Evolutionary conservation across 164 flowering plant species (phyloP), one percentile per base, ranked within the genome.

Genomic region (Vitis riparia): DNA sequence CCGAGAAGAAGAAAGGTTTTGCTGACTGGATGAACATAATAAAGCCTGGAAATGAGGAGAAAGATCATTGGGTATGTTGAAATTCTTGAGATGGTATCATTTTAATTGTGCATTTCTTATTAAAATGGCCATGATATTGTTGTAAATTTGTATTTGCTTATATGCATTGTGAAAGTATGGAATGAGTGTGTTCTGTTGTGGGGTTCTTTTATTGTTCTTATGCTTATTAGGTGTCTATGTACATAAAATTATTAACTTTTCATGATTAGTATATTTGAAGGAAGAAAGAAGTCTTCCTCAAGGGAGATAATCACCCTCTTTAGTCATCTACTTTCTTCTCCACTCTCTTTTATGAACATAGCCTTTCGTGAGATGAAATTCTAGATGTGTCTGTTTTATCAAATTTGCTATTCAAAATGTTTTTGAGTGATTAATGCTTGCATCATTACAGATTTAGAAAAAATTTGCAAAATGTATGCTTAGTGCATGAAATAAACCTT

Each of bases 21-120:
- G 73, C 55, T 71, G 97, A 93, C 66, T 95, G 97, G 97, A 79
- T 91, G 84, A 93, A 82, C 79, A 27, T 81, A 66, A 88, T 95
- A 16, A 95, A 89, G 84, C 97, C 97, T 66, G 89, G 65, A 29
- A 93, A 85, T 66, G 99, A 88, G 79, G 99, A 95, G 86, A 95
- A 93, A 76, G 99, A 95, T 83, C 97, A 94, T 77, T 94, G 99
- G 99, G 99, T 94, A 85, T 71, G 47, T 49, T 61, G 6, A 17
- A 23, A 9, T 55, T 58, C 29, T 32, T 53, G 56, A 53, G n/a
- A 11, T 8, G 3, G 17, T 9, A 61, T 52, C 32, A 60, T 30
- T 32, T 62, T 51, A 19, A 8, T 56, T 50, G 10, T 10, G 2
- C 3, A 27, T 19, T 47, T 60, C 23, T 3, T 9, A 66, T 9